Conservation (phyloP, 768 basidiomycete genomes). For the Tephrocybe sp. region DNA sequence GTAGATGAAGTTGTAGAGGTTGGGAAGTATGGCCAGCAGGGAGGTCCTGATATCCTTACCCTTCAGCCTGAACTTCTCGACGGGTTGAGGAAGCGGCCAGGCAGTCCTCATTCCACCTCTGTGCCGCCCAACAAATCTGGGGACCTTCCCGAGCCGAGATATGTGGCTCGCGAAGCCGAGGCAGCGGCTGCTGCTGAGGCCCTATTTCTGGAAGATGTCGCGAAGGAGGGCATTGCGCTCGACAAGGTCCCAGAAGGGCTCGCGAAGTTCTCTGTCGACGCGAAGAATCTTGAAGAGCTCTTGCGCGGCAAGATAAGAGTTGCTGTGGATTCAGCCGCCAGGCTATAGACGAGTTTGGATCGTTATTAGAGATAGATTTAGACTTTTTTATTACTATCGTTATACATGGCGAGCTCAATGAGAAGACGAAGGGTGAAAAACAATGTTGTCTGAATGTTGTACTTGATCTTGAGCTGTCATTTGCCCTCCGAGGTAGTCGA, state of each 20-base stretch:
- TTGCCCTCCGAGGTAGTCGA: conserved; percentile 5
- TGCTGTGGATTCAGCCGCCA: not conserved
- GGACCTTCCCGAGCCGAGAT: conserved; percentile 5
- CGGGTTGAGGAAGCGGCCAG: conserved; percentile 20
- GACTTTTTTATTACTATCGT: no score
- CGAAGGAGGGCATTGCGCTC: conserved; percentile 26
- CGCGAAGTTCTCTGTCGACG: conserved; percentile 33
- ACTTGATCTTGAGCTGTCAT: not conserved
- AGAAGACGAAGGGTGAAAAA: no score
- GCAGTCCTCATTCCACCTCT: not conserved
- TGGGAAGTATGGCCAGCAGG: conserved; percentile 23
- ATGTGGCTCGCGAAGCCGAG: conserved; percentile 11
- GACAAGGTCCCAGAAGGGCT: conserved; percentile 37
- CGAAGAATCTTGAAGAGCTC: conserved; percentile 27
- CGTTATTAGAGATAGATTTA: not conserved
- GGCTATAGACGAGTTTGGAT: not conserved
- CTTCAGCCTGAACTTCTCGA: conserved; percentile 32
- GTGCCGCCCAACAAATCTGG: not conserved
- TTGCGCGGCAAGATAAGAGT: conserved; percentile 14
- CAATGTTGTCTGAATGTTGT: no score
- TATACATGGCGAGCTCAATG: no score
- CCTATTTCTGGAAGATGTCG: conserved; percentile 22
- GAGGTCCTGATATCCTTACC: conserved; percentile 33
- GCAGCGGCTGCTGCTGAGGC: conserved; percentile 15
- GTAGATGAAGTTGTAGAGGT: conserved; percentile 33